Base-by-base conservation (phyloP, 495 filamentous ascomycete species). In the Stereocaulon alpinum region DNA sequence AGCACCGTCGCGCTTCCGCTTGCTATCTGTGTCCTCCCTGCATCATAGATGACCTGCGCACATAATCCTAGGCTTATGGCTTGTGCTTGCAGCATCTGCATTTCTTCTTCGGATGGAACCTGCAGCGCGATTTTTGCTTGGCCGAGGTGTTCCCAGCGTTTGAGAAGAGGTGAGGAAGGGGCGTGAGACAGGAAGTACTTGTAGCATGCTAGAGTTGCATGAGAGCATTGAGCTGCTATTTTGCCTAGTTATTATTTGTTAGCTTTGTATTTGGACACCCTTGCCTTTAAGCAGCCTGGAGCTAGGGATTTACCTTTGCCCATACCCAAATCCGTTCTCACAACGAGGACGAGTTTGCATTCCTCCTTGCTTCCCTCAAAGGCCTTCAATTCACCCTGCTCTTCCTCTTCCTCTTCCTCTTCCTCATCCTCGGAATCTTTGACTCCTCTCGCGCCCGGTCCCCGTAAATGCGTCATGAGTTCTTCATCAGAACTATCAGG, bases 11-110 rank as follows among this genome's bases (percentile, higher is more conserved):
- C 78, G 67, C 87, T 94, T 18, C 94, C 91, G 44, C 82, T 81
- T n/a, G 85, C 91, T 73, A 98, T 95, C 82, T 97, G 94, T 34
- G 93, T 98, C 58, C 93, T 80, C 29, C 93, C 93, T n/a, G 93
- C 93, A 78, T 98, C 93, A 65, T 86, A 82, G 52, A 98, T 89
- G 37, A 95, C 83, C 69, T 87, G 83, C 48, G 93, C 87, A 55
- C 89, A 91, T 41, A 98, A 73, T 3, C 92, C 93, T 55, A 96
- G 67, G 66, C 86, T 89, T 48, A 88, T 76, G 11, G 93, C 79
- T 59, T 70, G 73, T 6, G 76, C 76, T 29, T 74, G 72, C 60
- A 81, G 64, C 73, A 81, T 73, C 56, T 86, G 67, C 70, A 98
- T 67, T 70, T 95, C 89, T 51, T 91, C 91, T 72, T 96, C 86